Evolutionary conservation across 129 eudicot species (phyloP), one percentile per base, ranked within the genome.

Genomic region (Centaurea solstitialis): DNA sequence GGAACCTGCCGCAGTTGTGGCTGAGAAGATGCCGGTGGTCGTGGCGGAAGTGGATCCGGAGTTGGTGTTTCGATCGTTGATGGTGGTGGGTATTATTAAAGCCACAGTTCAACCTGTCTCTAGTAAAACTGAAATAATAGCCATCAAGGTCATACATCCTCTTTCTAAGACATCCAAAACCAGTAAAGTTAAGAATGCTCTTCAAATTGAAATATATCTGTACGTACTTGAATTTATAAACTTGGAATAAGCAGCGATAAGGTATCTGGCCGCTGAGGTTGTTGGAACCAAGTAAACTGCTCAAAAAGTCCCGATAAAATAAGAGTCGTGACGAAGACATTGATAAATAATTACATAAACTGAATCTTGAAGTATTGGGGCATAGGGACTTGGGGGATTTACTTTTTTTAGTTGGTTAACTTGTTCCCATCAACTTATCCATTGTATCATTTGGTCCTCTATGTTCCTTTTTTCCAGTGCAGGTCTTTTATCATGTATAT

Each of bases 281-380:
- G 88, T 96, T 96, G 57, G 87, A 91, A 88, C 75, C 90, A 79
- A 96, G 93, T 85, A 89, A 93, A 75, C 99, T 93, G 93, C 89
- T 79, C 76, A 77, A 79, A 24, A 75, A 61, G 68, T 66, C 47
- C 22, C 38, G 80, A 68, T 39, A 85, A 65, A 70, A 10, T 61
- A 28, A 70, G 38, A 67, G 77, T 81, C 61, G 50, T 40, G 23
- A 22, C 43, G 24, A 28, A 38, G 50, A 43, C 6, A 18, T 4
- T 18, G 6, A 12, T 33, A 24, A 78, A 20, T 67, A 62, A 40
- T 15, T 39, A 59, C 9, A 10, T 0, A 22, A 76, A 76, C 77
- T 64, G 26, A 53, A 26, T 35, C 68, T 73, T 37, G 33, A 68
- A 85, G 41, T 35, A 57, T 53, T 33, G 28, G 39, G 39, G 18